These are phyloP conservation scores for Chloranthus sessilifolius DNA, from an alignment of 164 flowering plant species.

Conservation along the genomic window DNA sequence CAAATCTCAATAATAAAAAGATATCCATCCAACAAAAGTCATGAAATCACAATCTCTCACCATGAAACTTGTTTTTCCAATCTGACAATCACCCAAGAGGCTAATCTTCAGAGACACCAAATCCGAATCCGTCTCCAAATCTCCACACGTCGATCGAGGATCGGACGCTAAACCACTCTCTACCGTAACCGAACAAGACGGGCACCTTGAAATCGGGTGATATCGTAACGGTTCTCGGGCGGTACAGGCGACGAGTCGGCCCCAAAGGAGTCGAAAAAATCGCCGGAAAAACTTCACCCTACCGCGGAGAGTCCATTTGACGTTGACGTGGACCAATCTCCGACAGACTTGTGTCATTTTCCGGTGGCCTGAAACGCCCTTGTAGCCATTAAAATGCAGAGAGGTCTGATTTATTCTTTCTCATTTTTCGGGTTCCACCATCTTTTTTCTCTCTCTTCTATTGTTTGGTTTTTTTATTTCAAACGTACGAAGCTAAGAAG, in stretches of 20 bases:
- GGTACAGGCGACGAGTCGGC: constrained; percentile 53
- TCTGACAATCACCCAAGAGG: constrained; percentile 83
- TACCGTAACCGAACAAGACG: constrained; percentile 12
- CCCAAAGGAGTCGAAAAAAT: constrained; percentile 55
- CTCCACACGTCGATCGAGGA: constrained; percentile 16
- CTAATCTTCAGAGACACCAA: constrained; percentile 77
- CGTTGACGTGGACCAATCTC: constrained; percentile 31
- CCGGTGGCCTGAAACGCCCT: constrained; percentile 10
- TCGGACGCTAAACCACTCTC: constrained; percentile 12
- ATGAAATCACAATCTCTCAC: constrained; percentile 28
- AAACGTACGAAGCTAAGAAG: constrained; percentile 8
- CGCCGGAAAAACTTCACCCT: constrained; percentile 35
- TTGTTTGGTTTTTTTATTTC: background rate
- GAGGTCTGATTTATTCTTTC: background rate
- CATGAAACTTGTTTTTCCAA: constrained; percentile 90
- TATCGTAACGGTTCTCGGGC: constrained; percentile 34
- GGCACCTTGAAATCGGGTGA: constrained; percentile 29
- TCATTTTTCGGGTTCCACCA: background rate
- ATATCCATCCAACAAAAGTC: background rate
- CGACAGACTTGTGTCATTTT: constrained; percentile 64
- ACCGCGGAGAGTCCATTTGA: constrained; percentile 34
- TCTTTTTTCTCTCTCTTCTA: background rate
- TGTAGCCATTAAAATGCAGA: constrained; percentile 12
- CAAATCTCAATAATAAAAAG: background rate
- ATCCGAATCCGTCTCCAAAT: constrained; percentile 56